Evolutionary conservation across 1,284 basidiomycete genomes (phyloP).

Genomic region (Ceratobasidium sp.): DNA sequence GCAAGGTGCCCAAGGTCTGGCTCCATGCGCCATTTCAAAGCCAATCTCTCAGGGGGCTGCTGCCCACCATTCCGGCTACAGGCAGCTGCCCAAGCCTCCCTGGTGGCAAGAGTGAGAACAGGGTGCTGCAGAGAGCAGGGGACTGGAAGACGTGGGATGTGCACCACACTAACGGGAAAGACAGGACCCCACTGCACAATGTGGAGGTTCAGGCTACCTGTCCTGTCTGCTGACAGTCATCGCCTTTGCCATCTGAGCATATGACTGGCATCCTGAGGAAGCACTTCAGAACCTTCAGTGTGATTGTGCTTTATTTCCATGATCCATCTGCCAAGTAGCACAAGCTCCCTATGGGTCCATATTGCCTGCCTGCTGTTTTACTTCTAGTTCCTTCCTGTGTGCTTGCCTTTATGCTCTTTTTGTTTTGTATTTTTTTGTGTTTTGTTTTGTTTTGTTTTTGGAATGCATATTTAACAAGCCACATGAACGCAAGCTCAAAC

Average conservation of each 20-base stretch:
- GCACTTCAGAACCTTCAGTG: neutral
- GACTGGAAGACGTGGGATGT: conserved; percentile 14
- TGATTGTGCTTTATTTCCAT: conserved; percentile 21
- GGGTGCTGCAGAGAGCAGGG: neutral
- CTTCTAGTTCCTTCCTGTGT: too few relatives aligned
- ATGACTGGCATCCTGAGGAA: neutral
- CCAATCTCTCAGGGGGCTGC: neutral
- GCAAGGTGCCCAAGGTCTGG: neutral
- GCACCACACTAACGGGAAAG: neutral
- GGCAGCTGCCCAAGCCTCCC: neutral
- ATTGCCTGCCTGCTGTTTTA: too few relatives aligned
- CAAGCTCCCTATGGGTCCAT: too few relatives aligned
- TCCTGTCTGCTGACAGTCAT: neutral
- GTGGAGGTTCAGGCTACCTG: neutral
- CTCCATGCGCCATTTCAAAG: conserved; percentile 16
- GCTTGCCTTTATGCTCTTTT: too few relatives aligned
- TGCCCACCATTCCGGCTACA: neutral
- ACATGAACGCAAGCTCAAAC: too few relatives aligned
- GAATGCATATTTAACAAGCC: too few relatives aligned
- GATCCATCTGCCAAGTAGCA: too few relatives aligned
- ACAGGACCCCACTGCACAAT: neutral
- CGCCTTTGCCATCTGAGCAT: neutral
- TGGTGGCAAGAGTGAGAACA: neutral
- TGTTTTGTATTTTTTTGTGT: too few relatives aligned
- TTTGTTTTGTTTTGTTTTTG: too few relatives aligned